Evolutionary conservation across 2,329 filamentous ascomycete species (phyloP), one percentile per base, ranked within the genome.

Genomic region (Coniochaeta sp.): DNA sequence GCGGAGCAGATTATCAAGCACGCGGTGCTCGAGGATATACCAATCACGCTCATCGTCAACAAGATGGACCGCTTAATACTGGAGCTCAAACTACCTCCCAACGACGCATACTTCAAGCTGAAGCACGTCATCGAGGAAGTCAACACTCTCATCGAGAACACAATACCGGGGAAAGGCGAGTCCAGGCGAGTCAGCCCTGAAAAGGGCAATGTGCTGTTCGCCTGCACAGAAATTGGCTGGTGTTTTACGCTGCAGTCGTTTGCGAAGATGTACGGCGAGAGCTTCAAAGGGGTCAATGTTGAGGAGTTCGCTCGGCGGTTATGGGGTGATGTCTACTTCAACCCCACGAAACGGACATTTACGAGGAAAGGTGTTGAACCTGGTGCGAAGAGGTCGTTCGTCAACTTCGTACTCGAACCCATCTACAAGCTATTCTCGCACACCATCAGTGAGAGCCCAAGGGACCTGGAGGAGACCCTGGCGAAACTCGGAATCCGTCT

Each of bases 71-170:
- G 95, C 26, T 78, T 99, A 62, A 96, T 99, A 63, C 76, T 99
- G 54, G 95, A 99, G 75, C 80, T 99, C 57, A 96, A 96, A 73
- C 82, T 99, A 16, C 95, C 95, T 2, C 95, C 95, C 1, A 91
- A 88, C 65, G 95, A 99, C 71, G 95, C 95, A 14, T 99, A 99
- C 77, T 98, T 97, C 81, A 99, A 99, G 80, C 81, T 99, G 59
- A 98, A 97, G 77, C 93, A 98, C 73, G 92, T 97, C n/a, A 86
- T 99, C 58, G 95, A 99, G 74, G 91, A 98, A 74, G 93, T 99
- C 74, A 99, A 99, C 75, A 96, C 91, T 1, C 80, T 95, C 66
- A 98, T 99, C 68, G 91, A 96, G 71, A 92, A 90, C 71, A 89
- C 90, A 3, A 81, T 92, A 30, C 93, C 95, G 4, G 89, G 91